Evolutionary conservation across 768 basidiomycete species (phyloP), one percentile per base, ranked within the genome.

Genomic region (Podaxis carcinomalis): DNA sequence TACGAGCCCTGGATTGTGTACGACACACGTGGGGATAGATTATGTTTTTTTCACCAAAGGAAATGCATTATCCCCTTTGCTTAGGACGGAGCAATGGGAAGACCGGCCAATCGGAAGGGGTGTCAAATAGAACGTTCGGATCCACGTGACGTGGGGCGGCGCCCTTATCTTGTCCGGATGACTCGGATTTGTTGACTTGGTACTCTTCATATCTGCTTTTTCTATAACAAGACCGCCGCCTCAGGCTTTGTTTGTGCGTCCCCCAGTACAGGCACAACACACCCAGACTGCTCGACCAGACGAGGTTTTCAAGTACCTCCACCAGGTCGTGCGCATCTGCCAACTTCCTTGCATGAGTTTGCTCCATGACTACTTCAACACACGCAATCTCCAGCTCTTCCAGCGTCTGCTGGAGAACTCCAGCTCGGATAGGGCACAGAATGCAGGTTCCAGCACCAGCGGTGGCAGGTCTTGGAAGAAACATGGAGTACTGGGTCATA

Each of bases 331-430:
- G 52, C 37, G 21, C 21, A 14, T 39, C 52, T 39, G 36, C 52
- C 27, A 36, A 54, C n/a, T n/a, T 6, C 51, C 60, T 75, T 86
- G 84, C 71, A 91, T 90, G 89, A 90, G 80, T 80, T 80, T 83
- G 75, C 88, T 92, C 75, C 91, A 92, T 89, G 86, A 80, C 62
- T 82, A 85, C 73, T 89, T 90, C 69, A 72, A 78, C 71, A 82
- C 86, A 68, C 80, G 85, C 68, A 84, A 89, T 72, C 84, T 88
- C 73, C 85, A 85, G 73, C 87, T 83, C 54, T 93, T 93, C 72
- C 88, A 88, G 69, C 86, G 86, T 66, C 78, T 89, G 68, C 84
- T 93, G 68, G 85, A 89, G 67, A 77, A 66, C 51, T 9, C 73
- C 64, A 70, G 69, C 67, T 66, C 68, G 63, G 77, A 81, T 54